Evolutionary conservation across 129 eudicot genomes (phyloP).

Genomic region (Escallonia rubra): DNA sequence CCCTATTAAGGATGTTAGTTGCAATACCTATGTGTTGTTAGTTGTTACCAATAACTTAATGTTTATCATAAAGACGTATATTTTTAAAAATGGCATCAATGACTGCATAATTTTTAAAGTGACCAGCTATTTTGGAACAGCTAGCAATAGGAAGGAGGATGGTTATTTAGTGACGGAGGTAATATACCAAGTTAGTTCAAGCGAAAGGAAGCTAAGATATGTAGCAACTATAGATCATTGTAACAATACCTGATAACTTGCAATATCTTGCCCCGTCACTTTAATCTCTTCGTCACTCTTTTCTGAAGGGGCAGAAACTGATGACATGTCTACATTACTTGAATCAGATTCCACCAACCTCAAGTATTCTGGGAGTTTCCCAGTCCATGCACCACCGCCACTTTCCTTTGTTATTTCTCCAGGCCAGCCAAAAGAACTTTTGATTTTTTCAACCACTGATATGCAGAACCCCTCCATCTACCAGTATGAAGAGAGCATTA

Average conservation of each 20-base stretch:
- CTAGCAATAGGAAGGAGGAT: too few relatives aligned
- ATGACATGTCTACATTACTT: constrained; percentile 15
- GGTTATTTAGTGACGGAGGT: too few relatives aligned
- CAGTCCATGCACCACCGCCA: constrained; percentile 66
- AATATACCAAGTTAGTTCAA: background rate
- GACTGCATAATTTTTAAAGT: too few relatives aligned
- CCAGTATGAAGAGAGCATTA: background rate
- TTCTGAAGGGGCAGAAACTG: constrained; percentile 15
- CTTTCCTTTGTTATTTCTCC: constrained; percentile 54
- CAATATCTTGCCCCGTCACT: constrained; percentile 60
- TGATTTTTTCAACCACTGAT: constrained; percentile 51
- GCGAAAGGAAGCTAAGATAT: background rate
- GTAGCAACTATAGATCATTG: background rate
- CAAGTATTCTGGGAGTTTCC: constrained; percentile 58
- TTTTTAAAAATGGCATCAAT: too few relatives aligned
- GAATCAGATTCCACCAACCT: constrained; percentile 35
- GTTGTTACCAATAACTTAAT: too few relatives aligned
- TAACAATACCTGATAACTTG: constrained; percentile 78
- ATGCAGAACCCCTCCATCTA: constrained; percentile 57
- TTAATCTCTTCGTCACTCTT: constrained; percentile 41
- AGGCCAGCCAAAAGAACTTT: constrained; percentile 62
- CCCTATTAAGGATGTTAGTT: too few relatives aligned
- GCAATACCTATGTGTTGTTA: too few relatives aligned
- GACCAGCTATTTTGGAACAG: too few relatives aligned
- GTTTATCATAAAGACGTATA: too few relatives aligned